phyloP scores from a whole-genome alignment of 2,329 filamentous ascomycete species.

The Rutstroemia sp. region DNA sequence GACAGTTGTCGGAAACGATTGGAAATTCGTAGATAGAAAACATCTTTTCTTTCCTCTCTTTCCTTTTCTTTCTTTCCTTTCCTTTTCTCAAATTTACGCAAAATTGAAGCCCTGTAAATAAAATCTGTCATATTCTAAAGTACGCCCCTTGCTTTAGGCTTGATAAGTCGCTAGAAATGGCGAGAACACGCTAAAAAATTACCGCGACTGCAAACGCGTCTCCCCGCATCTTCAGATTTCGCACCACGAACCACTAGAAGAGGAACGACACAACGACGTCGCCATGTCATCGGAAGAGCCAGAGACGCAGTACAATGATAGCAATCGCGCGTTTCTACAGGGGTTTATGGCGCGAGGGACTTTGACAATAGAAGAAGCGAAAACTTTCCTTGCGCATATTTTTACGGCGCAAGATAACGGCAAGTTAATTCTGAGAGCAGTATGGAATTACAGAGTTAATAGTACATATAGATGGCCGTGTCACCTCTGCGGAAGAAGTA shows the following conservation, averaged over 20 bases:
- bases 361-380: conserved; percentile 68
- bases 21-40: no score
- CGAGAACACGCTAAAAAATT: neutral
- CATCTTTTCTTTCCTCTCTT: no score
- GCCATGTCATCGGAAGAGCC: neutral
- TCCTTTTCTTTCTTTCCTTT: no score
- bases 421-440: conserved; percentile 1
- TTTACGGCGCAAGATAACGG: conserved; percentile 40
- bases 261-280: neutral
- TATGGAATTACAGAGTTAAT: neutral
- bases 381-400: conserved; percentile 69
- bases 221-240: neutral
- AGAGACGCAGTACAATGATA: conserved; percentile 37
- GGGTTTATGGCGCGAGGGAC: conserved; percentile 73
- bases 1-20: no score
- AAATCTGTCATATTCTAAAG: neutral
- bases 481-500: conserved; percentile 53
- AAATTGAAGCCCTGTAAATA: no score
- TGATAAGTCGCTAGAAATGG: neutral
- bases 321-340: conserved; percentile 84
- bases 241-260: neutral
- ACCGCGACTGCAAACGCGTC: neutral
- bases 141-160: neutral
- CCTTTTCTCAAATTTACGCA: no score
- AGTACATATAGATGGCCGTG: conserved; percentile 32